Percentiles rank a stretch among this genome's conserved stretches.
phyloP scores from a whole-genome alignment of 2,329 filamentous ascomycete species.

The Penicillium sp. region DNA sequence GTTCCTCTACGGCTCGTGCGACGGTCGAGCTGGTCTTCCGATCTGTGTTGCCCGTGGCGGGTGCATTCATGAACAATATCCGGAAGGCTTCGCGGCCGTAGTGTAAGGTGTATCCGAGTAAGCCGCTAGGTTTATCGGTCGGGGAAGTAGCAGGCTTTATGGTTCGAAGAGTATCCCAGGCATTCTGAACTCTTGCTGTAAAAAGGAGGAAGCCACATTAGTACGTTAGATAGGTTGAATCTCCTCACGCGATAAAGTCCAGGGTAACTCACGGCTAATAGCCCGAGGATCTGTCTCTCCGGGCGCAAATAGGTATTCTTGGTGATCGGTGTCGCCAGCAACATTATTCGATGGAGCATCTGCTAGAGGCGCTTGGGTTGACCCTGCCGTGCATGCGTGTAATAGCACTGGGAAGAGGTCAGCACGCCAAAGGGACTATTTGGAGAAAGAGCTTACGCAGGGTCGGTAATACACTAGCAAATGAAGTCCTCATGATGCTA shows the following conservation, averaged over 20 bases:
- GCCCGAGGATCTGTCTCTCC: constrained; percentile 19
- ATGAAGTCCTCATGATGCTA: constrained; percentile 38
- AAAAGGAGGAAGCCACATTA: constrained; percentile 3
- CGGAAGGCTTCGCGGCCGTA: constrained; percentile 65
- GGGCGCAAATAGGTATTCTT: constrained; percentile 22
- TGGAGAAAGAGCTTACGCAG: constrained; percentile 30
- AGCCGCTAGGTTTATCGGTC: constrained; percentile 54
- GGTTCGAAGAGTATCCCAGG: constrained; percentile 31
- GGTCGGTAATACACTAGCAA: constrained; percentile 35
- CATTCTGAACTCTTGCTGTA: constrained; percentile 34
- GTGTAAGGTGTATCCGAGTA: constrained; percentile 58
- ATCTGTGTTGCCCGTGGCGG: constrained; percentile 47
- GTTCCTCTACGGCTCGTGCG: constrained; percentile 57
- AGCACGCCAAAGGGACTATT: constrained; percentile 15
- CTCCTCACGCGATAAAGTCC: constrained; percentile 5
- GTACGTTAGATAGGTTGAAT: neutral
- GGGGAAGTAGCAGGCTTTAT: constrained; percentile 25
- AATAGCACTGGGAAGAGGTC: constrained; percentile 33
- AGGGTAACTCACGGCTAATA: constrained; percentile 31
- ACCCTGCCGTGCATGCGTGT: constrained; percentile 29
- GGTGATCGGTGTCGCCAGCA: constrained; percentile 16
- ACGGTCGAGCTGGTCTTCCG: constrained; percentile 45
- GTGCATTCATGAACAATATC: constrained; percentile 65
- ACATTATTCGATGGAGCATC: constrained; percentile 19
- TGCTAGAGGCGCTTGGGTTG: constrained; percentile 22